Percentiles rank a stretch among this genome's conserved stretches.
Conservation (phyloP, 2,329 filamentous ascomycete species). For the Diaporthe eres region DNA sequence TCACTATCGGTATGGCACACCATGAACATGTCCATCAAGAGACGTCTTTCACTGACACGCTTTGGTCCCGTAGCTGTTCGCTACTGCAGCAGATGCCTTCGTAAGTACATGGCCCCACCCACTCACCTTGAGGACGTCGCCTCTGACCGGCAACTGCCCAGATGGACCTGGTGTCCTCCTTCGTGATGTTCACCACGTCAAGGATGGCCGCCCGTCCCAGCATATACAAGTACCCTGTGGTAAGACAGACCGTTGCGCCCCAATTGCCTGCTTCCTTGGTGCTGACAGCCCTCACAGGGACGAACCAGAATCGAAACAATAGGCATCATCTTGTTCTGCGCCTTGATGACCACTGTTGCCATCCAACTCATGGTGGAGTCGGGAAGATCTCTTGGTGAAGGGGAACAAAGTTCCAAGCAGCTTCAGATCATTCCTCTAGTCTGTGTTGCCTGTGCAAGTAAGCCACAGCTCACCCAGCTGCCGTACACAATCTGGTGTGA, state of each 20-base stretch:
- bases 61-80: conserved; percentile 63
- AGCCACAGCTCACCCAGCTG: conserved; percentile 46
- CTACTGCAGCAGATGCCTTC: conserved; percentile 76
- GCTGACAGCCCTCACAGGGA: conserved; percentile 50
- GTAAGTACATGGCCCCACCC: conserved; percentile 49
- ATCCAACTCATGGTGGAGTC: conserved; percentile 74
- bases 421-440: conserved; percentile 68
- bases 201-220: conserved; percentile 71
- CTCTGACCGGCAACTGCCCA: conserved; percentile 47
- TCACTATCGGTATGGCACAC: conserved; percentile 62
- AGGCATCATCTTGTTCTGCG: conserved; percentile 76
- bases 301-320: conserved; percentile 75
- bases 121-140: background rate
- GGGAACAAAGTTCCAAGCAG: conserved; percentile 56
- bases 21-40: background rate
- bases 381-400: conserved; percentile 62
- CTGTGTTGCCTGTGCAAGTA: conserved; percentile 68
- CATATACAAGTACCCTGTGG: conserved; percentile 73
- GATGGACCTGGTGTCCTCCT: conserved; percentile 75
- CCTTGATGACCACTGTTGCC: conserved; percentile 76
- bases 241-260: conserved; percentile 29
- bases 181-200: conserved; percentile 73
- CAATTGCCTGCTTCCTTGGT: conserved; percentile 46
- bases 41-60: conserved; percentile 15
- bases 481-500: background rate